phyloP scores from a whole-genome alignment of 257 asterid genomes.

The Fraxinus americana region DNA sequence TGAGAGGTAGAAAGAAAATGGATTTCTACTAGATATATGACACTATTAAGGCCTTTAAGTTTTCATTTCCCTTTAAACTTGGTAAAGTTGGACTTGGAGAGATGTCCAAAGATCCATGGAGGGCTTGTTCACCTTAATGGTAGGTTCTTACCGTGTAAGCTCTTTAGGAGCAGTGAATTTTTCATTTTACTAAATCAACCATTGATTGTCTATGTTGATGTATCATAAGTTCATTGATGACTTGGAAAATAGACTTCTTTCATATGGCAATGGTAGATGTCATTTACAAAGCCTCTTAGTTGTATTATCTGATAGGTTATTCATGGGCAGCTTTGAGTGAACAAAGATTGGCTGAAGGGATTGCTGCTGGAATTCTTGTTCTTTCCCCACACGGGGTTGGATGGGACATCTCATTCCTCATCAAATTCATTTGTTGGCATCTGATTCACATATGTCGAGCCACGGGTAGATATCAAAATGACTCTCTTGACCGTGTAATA shows the following conservation, averaged over 20 bases:
- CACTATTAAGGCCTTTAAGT: background rate
- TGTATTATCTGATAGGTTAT: background rate
- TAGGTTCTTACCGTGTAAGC: too few species aligned
- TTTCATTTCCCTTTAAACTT: too few species aligned
- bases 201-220: too few species aligned
- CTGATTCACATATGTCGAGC: background rate
- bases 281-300: too few species aligned
- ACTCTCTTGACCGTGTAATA: too few species aligned
- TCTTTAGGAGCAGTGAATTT: too few species aligned
- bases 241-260: too few species aligned
- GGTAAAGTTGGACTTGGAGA: constrained; percentile 83
- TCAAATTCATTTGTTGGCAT: background rate
- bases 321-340: background rate
- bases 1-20: background rate
- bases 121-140: constrained; percentile 61
- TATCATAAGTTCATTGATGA: too few species aligned
- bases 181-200: too few species aligned
- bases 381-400: background rate
- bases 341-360: background rate
- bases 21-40: too few species aligned
- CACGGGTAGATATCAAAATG: background rate
- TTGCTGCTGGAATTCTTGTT: background rate
- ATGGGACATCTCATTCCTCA: background rate
- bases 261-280: too few species aligned
- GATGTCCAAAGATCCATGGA: constrained; percentile 87